phyloP scores from a whole-genome alignment of 306 rosid genomes.

The Pterocarpus macrocarpus region DNA sequence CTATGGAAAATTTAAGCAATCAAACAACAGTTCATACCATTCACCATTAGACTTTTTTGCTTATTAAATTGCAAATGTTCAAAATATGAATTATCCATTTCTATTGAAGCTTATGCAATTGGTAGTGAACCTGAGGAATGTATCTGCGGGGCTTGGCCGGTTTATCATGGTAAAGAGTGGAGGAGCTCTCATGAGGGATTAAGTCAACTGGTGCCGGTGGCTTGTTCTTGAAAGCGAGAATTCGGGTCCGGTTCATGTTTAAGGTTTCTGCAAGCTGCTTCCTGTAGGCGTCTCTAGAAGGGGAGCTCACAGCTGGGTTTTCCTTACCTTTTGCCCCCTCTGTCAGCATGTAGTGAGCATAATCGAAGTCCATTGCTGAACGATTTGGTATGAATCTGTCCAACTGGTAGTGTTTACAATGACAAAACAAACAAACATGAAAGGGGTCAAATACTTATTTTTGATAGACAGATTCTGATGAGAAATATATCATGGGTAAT shows the following conservation, averaged over 20 bases:
- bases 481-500: no score
- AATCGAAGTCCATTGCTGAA: constrained; percentile 70
- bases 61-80: background rate
- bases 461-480: background rate
- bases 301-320: constrained; percentile 63
- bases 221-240: constrained; percentile 92
- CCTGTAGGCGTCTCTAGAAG: constrained; percentile 74
- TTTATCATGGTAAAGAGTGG: constrained; percentile 54
- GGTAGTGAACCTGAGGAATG: constrained; percentile 73
- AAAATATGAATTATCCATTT: background rate
- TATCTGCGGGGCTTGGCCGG: constrained; percentile 56
- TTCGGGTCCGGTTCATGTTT: constrained; percentile 84
- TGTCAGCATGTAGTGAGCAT: constrained; percentile 68
- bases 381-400: constrained; percentile 75
- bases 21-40: no score
- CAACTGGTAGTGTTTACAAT: constrained; percentile 47
- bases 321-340: constrained; percentile 75
- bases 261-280: constrained; percentile 75
- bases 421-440: constrained; percentile 1
- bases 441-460: background rate
- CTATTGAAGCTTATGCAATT: background rate
- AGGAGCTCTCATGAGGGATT: constrained; percentile 57
- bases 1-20: no score
- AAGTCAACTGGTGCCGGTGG: constrained; percentile 74
- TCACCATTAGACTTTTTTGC: background rate